Evolutionary conservation across 768 basidiomycete species (phyloP), one percentile per base, ranked within the genome.

Genomic region (Mycena galopus): DNA sequence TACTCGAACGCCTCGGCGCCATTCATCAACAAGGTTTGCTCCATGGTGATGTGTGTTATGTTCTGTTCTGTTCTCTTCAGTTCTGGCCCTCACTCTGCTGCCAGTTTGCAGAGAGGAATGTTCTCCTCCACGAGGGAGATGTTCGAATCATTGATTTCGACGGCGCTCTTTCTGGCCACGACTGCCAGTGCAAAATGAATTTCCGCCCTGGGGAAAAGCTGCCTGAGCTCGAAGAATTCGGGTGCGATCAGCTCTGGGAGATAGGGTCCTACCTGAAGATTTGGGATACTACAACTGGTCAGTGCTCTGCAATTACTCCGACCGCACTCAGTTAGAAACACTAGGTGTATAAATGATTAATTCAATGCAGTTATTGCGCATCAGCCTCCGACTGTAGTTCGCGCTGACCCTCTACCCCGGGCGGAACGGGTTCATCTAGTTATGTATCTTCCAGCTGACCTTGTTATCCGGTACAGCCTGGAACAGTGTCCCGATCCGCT

Each of bases 141-240:
- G 76, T 84, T 44, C 77, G 84, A 33, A 78, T 85, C 32, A 85
- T 85, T 33, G 84, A 84, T 69, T 84, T 84, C 71, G 83, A 84
- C 71, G 78, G 81, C 58, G 73, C 80, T 4, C 63, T 74, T 32
- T 67, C 64, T 0, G 71, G 74, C 14, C 83, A 84, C 58, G 74
- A 78, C 14, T 83, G 82, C 62, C 65, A 75, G 9, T 83, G 81
- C 57, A 69, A 77, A 25, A 79, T 81, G 77, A 74, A 81, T 35
- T 80, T 83, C 58, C 65, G 73, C 14, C 77, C 79, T 2, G 78
- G 78, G 4, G 77, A 78, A 58, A 72, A 70, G 29, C 66, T 58
- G 6, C 81, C 80, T 6, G 79, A 81, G 39, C 78, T 64, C n/a
- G 66, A 74, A 12, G 74, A 77, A 21, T 82, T 83, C 61, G 82